These are phyloP conservation scores for Elsinoe necatrix DNA, from an alignment of 2,329 filamentous ascomycete genomes.

Conservation along the genomic window DNA sequence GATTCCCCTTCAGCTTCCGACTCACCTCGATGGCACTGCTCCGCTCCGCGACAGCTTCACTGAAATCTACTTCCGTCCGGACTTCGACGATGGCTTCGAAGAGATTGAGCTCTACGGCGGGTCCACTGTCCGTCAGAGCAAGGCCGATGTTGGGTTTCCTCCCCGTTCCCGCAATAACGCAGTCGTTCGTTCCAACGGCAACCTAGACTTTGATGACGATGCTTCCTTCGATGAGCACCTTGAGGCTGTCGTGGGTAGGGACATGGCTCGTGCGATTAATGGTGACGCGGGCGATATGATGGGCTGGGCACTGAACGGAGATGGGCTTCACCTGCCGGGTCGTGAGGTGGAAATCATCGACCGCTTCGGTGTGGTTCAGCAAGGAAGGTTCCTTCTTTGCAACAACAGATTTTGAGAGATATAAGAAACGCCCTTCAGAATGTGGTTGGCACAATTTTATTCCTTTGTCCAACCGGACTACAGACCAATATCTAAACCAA, in stretches of 20 bases:
- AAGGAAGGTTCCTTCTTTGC: neutral
- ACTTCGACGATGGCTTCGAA: neutral
- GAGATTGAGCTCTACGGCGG: neutral
- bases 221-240: neutral
- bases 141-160: neutral
- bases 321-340: neutral
- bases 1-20: neutral
- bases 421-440: too few relatives aligned
- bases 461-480: neutral
- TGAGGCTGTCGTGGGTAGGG: neutral
- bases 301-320: neutral
- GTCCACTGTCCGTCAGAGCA: neutral
- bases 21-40: neutral
- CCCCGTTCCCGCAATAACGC: neutral
- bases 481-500: too few relatives aligned
- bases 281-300: neutral
- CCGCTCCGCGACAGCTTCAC: neutral
- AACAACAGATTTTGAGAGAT: neutral
- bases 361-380: neutral
- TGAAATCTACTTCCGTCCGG: neutral
- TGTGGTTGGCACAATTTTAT: neutral
- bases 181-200: neutral
- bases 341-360: slow-evolving; percentile 4
- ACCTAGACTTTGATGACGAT: neutral
- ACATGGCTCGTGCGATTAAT: neutral